phyloP scores from a whole-genome alignment of 495 filamentous ascomycete genomes.

The Achaetomiella virescens region DNA sequence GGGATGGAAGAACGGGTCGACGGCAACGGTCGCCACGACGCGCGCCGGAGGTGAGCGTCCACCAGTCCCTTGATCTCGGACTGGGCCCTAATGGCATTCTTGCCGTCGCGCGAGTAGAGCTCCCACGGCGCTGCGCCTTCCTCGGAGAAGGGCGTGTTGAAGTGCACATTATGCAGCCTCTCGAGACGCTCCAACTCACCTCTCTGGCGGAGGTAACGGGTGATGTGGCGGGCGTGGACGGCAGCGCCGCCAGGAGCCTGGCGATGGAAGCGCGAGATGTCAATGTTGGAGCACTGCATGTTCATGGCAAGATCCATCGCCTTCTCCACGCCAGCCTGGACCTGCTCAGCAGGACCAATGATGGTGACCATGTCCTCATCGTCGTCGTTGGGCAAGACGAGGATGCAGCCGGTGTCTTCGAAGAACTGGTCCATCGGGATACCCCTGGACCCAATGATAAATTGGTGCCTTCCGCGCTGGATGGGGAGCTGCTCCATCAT shows the following conservation, averaged over 20 bases:
- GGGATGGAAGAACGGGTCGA: slow-evolving; percentile 84
- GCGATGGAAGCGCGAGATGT: slow-evolving; percentile 68
- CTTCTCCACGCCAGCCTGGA: slow-evolving; percentile 67
- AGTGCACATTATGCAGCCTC: slow-evolving; percentile 67
- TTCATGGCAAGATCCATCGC: slow-evolving; percentile 74
- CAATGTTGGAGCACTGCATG: slow-evolving; percentile 73
- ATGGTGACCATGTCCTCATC: slow-evolving; percentile 79
- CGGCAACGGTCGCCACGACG: slow-evolving; percentile 56
- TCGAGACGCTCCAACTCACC: slow-evolving; percentile 74
- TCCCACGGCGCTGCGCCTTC: slow-evolving; percentile 69
- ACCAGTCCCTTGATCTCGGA: slow-evolving; percentile 76
- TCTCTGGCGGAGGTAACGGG: slow-evolving; percentile 72
- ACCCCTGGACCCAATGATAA: slow-evolving; percentile 78
- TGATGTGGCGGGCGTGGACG: slow-evolving; percentile 73
- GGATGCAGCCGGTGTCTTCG: slow-evolving; percentile 79
- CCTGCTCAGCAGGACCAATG: slow-evolving; percentile 66
- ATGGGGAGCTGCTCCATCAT: slow-evolving; percentile 67
- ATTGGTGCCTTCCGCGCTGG: slow-evolving; percentile 75
- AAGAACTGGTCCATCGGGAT: slow-evolving; percentile 78
- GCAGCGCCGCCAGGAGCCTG: slow-evolving; percentile 65
- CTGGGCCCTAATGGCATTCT: slow-evolving; percentile 73
- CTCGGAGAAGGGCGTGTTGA: slow-evolving; percentile 62
- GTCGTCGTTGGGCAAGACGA: slow-evolving; percentile 67
- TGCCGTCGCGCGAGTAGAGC: slow-evolving; percentile 75
- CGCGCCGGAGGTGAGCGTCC: slow-evolving; percentile 73